Percentiles rank a stretch among this genome's conserved stretches.
These are phyloP conservation scores for Brettanomyces bruxellensis DNA, from an alignment of 805 yeast genomes.

Conservation along the genomic window DNA sequence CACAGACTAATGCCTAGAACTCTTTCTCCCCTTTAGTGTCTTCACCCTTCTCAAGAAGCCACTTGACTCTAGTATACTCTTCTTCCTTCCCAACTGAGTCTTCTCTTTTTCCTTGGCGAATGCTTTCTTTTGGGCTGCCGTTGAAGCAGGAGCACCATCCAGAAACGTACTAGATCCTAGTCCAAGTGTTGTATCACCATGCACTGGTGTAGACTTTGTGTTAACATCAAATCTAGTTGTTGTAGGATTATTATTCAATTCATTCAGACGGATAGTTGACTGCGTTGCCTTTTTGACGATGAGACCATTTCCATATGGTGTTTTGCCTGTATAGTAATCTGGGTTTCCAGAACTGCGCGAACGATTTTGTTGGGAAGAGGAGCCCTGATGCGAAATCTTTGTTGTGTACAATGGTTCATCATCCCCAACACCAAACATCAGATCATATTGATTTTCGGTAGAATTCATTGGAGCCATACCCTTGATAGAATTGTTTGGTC, in stretches of 20 bases:
- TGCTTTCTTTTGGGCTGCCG: slow-evolving; percentile 6
- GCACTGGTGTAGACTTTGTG: slow-evolving; percentile 60
- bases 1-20: not conserved
- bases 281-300: slow-evolving; percentile 21
- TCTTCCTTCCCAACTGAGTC: slow-evolving; percentile 64
- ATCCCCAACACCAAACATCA: slow-evolving; percentile 62
- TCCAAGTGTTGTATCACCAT: slow-evolving; percentile 82
- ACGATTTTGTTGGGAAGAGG: not conserved
- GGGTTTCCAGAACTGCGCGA: not conserved
- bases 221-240: slow-evolving; percentile 66
- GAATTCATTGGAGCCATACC: slow-evolving; percentile 51
- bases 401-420: slow-evolving; percentile 30
- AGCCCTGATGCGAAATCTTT: slow-evolving; percentile 4
- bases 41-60: slow-evolving; percentile 78
- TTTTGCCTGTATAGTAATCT: slow-evolving; percentile 7
- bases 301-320: slow-evolving; percentile 24
- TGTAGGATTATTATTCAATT: slow-evolving; percentile 39
- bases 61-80: slow-evolving; percentile 56
- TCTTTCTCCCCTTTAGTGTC: slow-evolving; percentile 59
- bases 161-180: slow-evolving; percentile 86
- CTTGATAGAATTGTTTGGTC: slow-evolving; percentile 80
- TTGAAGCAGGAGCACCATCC: slow-evolving; percentile 89
- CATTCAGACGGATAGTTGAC: slow-evolving; percentile 13
- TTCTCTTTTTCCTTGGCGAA: slow-evolving; percentile 30
- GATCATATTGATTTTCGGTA: slow-evolving; percentile 56